Evolutionary conservation across 169 alveolate species (phyloP), one percentile per base, ranked within the genome.

Genomic region (Plasmodium yoelii): DNA sequence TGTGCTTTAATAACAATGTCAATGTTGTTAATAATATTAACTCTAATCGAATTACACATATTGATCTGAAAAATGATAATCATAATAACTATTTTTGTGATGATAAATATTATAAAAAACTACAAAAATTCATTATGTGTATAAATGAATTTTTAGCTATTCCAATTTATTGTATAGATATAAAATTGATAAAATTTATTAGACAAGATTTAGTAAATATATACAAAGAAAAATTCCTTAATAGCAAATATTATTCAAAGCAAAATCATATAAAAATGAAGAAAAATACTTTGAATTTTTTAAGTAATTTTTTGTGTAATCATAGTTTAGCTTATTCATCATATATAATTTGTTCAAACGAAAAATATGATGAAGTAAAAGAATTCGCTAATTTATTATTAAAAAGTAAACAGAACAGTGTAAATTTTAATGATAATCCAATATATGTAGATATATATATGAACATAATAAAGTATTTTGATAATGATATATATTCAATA

Each of bases 221-320:
- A 42, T 80, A 80, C 46, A 61, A 51, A 59, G 73, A 67, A 39
- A 64, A 80, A 67, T 64, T 80, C 39, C 60, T 68, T 13, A 19
- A 56, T 26, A 49, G 49, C 12, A 80, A 67, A 67, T 56, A 68
- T 67, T 80, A 80, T 57, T 67, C 65, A 15, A 49, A 39, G 12
- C 57, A 51, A 22, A 80, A 80, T 67, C 90, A 80, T 15, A 67
- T 67, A 65, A 80, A 80, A 80, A 80, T 80, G 90, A 80, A 80
- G 60, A 80, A 80, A 18, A 80, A 80, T 80, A 53, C 71, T 22
- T 49, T 80, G 24, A 18, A 80, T 44, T 80, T 80, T 65, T 67
- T 80, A 53, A 80, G 82, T 49, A 67, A 22, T 53, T 80, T 67
- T 67, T 42, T 80, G 49, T 39, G 46, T 26, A 80, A 67, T 34